These are phyloP conservation scores for Pythium folliculosum DNA, from an alignment of 352 stramenopile genomes.

Conservation along the genomic window DNA sequence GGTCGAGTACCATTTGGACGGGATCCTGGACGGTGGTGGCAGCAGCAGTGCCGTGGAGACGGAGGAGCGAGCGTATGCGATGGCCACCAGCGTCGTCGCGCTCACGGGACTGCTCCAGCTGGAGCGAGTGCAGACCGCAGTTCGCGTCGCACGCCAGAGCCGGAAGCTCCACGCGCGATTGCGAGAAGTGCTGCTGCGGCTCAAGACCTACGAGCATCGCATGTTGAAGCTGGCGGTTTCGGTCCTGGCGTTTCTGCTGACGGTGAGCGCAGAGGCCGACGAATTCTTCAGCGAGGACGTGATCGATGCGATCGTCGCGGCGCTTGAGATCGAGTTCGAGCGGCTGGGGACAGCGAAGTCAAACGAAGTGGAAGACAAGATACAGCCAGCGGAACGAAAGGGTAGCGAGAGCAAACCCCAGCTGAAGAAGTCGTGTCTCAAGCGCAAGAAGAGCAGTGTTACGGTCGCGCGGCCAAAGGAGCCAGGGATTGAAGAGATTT, in stretches of 20 bases:
- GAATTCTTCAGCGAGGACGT: slow-evolving; percentile 39
- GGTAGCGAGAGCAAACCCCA: slow-evolving; percentile 13
- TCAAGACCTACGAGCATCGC: slow-evolving; percentile 7
- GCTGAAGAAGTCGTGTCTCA: slow-evolving; percentile 52
- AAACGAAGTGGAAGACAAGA: too few relatives aligned
- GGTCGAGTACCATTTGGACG: slow-evolving; percentile 62
- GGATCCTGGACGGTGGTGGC: slow-evolving; percentile 29
- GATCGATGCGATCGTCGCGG: slow-evolving; percentile 35
- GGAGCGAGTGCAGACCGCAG: slow-evolving; percentile 32
- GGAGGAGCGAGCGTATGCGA: slow-evolving; percentile 17
- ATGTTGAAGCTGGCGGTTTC: slow-evolving; percentile 34
- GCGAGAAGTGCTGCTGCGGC: slow-evolving; percentile 35
- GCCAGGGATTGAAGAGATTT: neutral
- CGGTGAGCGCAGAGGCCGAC: slow-evolving; percentile 32
- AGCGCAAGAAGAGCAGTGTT: slow-evolving; percentile 39
- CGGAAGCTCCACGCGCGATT: slow-evolving; percentile 30
- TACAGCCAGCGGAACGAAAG: too few relatives aligned
- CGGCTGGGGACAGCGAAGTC: neutral
- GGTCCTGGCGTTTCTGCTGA: slow-evolving; percentile 45
- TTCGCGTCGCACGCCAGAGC: slow-evolving; percentile 37
- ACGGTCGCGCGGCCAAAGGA: neutral
- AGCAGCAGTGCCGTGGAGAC: slow-evolving; percentile 1
- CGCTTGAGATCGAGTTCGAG: slow-evolving; percentile 9
- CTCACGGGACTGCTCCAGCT: slow-evolving; percentile 40
- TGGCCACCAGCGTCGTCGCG: slow-evolving; percentile 40